A percentile compares a stretch with the other conserved stretches of the same genome.
Conservation (phyloP, 2,329 filamentous ascomycete species). For the Aspergillus brasiliensis region DNA sequence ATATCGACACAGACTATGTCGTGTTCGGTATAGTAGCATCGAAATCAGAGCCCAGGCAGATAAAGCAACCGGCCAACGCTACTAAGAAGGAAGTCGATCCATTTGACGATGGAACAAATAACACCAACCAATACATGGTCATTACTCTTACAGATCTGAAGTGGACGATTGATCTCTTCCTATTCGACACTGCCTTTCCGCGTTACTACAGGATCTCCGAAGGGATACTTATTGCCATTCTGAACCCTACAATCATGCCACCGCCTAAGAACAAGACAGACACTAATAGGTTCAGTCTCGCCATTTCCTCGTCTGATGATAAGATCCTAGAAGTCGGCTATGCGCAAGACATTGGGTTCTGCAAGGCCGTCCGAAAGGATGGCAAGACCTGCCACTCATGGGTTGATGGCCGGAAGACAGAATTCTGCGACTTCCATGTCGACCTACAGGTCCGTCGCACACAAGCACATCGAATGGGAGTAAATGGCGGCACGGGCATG, state of each 20-base stretch:
- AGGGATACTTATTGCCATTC: conserved; percentile 87
- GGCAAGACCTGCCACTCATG: conserved; percentile 78
- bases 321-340: conserved; percentile 86
- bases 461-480: conserved; percentile 70
- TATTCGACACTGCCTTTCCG: conserved; percentile 88
- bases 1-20: conserved; percentile 86
- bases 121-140: conserved; percentile 84
- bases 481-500: conserved; percentile 68
- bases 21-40: conserved; percentile 84
- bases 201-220: conserved; percentile 91
- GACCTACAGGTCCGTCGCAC: conserved; percentile 76
- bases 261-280: conserved; percentile 74
- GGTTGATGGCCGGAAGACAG: conserved; percentile 85
- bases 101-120: conserved; percentile 57
- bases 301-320: conserved; percentile 82
- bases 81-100: conserved; percentile 48
- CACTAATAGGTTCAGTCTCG: conserved; percentile 81
- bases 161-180: conserved; percentile 86
- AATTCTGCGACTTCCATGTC: conserved; percentile 91
- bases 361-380: conserved; percentile 81
- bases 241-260: conserved; percentile 90
- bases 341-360: conserved; percentile 83
- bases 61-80: conserved; percentile 49
- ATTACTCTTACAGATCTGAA: conserved; percentile 83
- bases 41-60: conserved; percentile 77